Base-by-base conservation (phyloP, 768 basidiomycete species). In the Rickenella mellea region DNA sequence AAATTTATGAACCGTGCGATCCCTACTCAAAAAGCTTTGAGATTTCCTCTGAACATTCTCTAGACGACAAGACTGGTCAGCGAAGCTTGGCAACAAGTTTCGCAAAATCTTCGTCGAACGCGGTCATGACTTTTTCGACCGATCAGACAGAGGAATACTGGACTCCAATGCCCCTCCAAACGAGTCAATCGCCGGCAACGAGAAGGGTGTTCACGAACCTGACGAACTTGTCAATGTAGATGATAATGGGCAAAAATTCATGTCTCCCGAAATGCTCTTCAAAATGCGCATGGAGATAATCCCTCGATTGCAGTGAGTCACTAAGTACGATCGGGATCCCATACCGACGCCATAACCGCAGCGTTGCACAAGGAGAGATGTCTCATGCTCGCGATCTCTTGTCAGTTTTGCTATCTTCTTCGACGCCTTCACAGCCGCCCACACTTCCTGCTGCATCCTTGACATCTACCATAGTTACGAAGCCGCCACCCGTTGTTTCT, bases 351-450 rank as follows among this genome's bases (percentile, higher is more conserved):
- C n/a, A n/a, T 38, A 41, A 37, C 27, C 25, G 4, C 47, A 87
- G 85, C 48, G 73, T 79, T 46, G 83, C 86, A 21, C 61, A 80
- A 36, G 85, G 85, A 43, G 88, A 91, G 59, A 83, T 90, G 74
- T 71, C 74, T 6, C 78, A 80, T 42, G 85, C 85, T 8, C 74
- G 72, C 49, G 83, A 87, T 47, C 65, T 91, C 19, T 62, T 91
- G 22, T 64, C 70, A 19, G 66, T 76, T 21, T 62, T 89, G 11
- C 61, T 87, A 11, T 58, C 69, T 24, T 62, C 70, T 8, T 48
- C 65, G 6, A 42, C 52, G 11, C 60, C 70, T 24, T 61, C 66
- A 27, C 63, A 58, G 42, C 55, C 50, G 36, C 48, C 57, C 25
- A 40, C 65, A 2, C 46, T 55, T 20, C 43, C 58, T 20, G 48